These are phyloP conservation scores for Puccinia brachypodii DNA, from an alignment of 1,284 basidiomycete species.

Conservation along the genomic window DNA sequence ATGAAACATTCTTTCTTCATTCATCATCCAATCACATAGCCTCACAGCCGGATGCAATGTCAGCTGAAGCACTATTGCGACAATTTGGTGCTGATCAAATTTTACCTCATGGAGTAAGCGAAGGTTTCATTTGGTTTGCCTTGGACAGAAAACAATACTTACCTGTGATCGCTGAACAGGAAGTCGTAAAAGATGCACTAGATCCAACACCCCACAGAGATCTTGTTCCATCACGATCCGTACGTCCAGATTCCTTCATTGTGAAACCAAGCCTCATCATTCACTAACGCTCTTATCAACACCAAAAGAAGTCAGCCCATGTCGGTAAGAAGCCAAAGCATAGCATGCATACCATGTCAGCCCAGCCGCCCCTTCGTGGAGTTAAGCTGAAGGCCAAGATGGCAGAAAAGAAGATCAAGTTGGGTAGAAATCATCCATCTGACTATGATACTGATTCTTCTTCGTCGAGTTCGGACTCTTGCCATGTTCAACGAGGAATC, in stretches of 20 bases:
- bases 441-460: neutral
- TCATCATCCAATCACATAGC: neutral
- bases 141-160: neutral
- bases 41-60: neutral
- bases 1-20: neutral
- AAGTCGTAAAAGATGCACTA: neutral
- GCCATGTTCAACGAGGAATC: neutral
- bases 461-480: neutral
- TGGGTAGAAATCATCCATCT: neutral
- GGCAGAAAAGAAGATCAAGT: neutral
- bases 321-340: neutral
- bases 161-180: neutral
- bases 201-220: neutral
- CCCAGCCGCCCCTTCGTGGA: conserved; percentile 10
- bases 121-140: neutral
- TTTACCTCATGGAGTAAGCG: conserved; percentile 2
- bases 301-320: neutral
- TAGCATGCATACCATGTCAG: neutral
- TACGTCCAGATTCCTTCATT: neutral
- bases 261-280: neutral
- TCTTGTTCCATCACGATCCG: neutral
- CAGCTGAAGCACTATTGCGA: conserved; percentile 31
- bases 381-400: neutral
- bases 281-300: neutral
- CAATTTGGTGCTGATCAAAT: neutral